Evolutionary conservation across 2,329 filamentous ascomycete species (phyloP).

Genomic region (Mycocentrospora acerina): DNA sequence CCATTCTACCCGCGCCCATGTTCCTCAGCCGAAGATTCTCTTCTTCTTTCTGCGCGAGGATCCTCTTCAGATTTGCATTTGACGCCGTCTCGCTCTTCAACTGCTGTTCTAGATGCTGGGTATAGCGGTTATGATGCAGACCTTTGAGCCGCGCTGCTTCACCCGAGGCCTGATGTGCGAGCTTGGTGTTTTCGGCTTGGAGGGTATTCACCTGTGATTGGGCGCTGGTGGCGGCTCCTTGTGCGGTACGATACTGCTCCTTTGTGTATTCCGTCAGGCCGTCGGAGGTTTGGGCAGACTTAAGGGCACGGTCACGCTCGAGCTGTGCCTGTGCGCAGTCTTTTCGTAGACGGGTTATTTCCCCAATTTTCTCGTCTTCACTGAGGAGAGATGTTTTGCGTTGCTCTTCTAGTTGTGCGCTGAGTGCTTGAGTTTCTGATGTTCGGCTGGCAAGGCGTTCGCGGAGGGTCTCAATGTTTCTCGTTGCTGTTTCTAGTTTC

Average conservation of each 20-base stretch:
- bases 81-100: slow-evolving; percentile 9
- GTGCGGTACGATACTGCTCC: slow-evolving; percentile 52
- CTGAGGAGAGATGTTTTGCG: slow-evolving; percentile 20
- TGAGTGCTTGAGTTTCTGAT: slow-evolving; percentile 13
- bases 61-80: slow-evolving; percentile 14
- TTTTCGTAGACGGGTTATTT: slow-evolving; percentile 25
- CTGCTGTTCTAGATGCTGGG: slow-evolving; percentile 9
- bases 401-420: slow-evolving; percentile 20
- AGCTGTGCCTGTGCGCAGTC: slow-evolving; percentile 20
- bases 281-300: slow-evolving; percentile 33
- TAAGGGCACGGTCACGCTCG: slow-evolving; percentile 29
- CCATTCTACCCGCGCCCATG: slow-evolving; percentile 16
- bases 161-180: slow-evolving; percentile 19
- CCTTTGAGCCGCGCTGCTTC: slow-evolving; percentile 19
- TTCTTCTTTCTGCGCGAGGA: slow-evolving; percentile 24
- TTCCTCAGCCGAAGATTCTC: slow-evolving; percentile 22
- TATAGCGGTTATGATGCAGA: slow-evolving; percentile 16
- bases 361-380: slow-evolving; percentile 21
- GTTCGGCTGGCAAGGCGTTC: slow-evolving; percentile 18
- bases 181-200: slow-evolving; percentile 11
- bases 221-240: slow-evolving; percentile 12
- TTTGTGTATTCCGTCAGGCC: slow-evolving; percentile 59
- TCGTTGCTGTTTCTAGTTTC: slow-evolving; percentile 16
- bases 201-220: slow-evolving; percentile 14
- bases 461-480: slow-evolving; percentile 15